Base-by-base conservation (phyloP, 2,329 filamentous ascomycete genomes). In the Annulohypoxylon truncatum region DNA sequence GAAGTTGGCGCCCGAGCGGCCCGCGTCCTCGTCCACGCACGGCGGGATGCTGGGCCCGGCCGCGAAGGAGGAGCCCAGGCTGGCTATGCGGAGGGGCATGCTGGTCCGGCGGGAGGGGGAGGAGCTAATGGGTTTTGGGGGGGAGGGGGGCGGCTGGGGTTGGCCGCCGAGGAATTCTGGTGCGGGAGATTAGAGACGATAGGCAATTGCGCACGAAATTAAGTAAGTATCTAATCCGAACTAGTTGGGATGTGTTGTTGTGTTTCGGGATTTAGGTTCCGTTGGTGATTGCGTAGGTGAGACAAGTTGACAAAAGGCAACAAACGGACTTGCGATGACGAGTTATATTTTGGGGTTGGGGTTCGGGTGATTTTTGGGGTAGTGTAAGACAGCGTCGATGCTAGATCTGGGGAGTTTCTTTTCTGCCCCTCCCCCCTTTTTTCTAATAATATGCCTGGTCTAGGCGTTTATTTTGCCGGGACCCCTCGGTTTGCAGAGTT, bases 1-100 rank as follows among this genome's bases (percentile, higher is more conserved):
- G 60, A 78, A 81, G 61, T 81, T 81, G 40, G 71, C 71, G 10
- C 67, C 74, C 9, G 79, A 80, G 28, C 75, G 73, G 6, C 75
- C 75, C 28, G 77, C 74, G 26, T 52, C 65, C 1, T 51, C 44
- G 67, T 78, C 61, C n/a, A 69, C 68, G 47, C 76, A 73, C 9
- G 78, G 77, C 40, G 71, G 67, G 58, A 81, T 78, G 56, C 68
- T 72, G 22, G 79, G 79, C 7, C 75, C 75, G 8, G 75, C 72
- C 2, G 75, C 74, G 63, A 76, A 77, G 18, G 74, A 76, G n/a
- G 73, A 75, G 64, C 75, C 75, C 10, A 77, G 70, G 54, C 56
- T 75, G 1, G 74, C 73, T 61, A 77, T 73, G 61, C 67, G 75
- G 26, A 75, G 71, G 44, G 72, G 68, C 68, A 68, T 71, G 22